phyloP scores from a whole-genome alignment of 1,284 basidiomycete species.

The Malassezia dermatis region DNA sequence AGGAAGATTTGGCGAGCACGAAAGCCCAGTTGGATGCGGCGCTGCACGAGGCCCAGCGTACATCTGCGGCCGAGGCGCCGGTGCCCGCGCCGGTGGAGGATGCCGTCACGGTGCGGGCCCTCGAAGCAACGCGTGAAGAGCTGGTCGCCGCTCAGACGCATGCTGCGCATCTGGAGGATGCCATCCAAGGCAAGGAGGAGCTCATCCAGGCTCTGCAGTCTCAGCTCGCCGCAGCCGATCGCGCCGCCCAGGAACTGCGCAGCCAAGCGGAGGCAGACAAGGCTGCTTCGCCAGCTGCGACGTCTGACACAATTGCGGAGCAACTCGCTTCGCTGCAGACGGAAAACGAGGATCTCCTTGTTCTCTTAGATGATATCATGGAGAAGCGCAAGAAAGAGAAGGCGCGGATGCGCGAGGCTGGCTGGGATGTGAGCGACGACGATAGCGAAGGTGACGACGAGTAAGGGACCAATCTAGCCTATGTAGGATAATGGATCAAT shows the following conservation, averaged over 20 bases:
- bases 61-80: background rate
- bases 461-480: background rate
- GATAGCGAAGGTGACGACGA: constrained; percentile 76
- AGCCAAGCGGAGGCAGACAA: background rate
- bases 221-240: background rate
- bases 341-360: constrained; percentile 86
- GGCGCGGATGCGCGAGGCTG: constrained; percentile 59
- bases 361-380: constrained; percentile 81
- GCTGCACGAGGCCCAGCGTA: background rate
- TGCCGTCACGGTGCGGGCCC: background rate
- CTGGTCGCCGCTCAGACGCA: background rate
- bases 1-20: background rate
- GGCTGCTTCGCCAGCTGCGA: background rate
- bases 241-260: background rate
- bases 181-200: background rate
- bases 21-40: background rate
- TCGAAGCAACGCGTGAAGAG: constrained; percentile 1
- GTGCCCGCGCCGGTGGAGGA: background rate
- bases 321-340: background rate
- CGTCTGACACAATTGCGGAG: background rate
- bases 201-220: background rate
- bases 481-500: constrained; percentile 4
- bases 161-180: background rate
- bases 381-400: constrained; percentile 77
- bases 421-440: constrained; percentile 60